Percentiles rank a stretch among this genome's conserved stretches.
Conservation (phyloP, 148 eudicot genomes). For the Spergularia marina region DNA sequence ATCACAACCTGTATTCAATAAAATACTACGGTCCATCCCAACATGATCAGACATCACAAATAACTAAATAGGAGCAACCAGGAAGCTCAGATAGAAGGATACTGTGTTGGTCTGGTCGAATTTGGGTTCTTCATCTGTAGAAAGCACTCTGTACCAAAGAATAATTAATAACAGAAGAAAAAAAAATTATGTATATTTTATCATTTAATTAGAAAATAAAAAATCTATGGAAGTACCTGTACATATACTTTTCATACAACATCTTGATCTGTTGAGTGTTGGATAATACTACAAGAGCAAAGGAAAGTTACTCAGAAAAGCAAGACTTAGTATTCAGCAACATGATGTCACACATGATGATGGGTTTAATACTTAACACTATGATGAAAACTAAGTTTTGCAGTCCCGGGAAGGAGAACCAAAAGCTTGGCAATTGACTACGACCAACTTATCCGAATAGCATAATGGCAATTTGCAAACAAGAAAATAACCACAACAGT, state of each 20-base stretch:
- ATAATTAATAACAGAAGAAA: conserved; percentile 13
- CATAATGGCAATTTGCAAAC: background rate
- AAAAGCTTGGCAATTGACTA: background rate
- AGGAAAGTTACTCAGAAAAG: conserved; percentile 21
- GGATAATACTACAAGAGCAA: conserved; percentile 76
- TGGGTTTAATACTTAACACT: background rate
- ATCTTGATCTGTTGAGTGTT: conserved; percentile 95
- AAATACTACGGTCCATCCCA: background rate
- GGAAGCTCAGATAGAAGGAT: conserved; percentile 47
- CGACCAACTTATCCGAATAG: background rate
- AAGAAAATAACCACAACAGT: background rate
- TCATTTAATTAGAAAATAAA: background rate
- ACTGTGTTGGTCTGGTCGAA: conserved; percentile 94
- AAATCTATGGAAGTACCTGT: conserved; percentile 55
- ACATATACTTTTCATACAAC: conserved; percentile 97
- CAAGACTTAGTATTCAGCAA: background rate
- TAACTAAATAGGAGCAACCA: conserved; percentile 3
- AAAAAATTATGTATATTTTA: background rate
- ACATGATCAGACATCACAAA: background rate
- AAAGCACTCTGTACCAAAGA: conserved; percentile 72
- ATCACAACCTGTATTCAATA: background rate
- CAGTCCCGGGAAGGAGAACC: background rate
- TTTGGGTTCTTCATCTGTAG: conserved; percentile 98
- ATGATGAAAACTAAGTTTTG: background rate
- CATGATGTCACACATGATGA: background rate